A percentile compares a stretch with the other conserved stretches of the same genome.
Evolutionary conservation across 306 rosid genomes (phyloP).

Genomic region (Hippophae gyantsensis): DNA sequence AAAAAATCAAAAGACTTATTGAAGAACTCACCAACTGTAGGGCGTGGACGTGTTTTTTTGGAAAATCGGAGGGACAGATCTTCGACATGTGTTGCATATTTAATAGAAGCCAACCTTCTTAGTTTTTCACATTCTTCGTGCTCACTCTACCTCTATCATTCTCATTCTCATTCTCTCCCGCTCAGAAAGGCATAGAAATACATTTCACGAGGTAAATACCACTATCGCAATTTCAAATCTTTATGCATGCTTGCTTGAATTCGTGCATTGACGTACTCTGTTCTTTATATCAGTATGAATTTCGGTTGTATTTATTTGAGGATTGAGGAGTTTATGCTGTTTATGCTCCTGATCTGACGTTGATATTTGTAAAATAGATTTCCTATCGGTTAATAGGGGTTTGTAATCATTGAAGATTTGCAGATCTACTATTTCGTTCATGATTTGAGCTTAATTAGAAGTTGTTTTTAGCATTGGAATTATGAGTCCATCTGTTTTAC

Average conservation of each 20-base stretch:
- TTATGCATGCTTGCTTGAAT: background rate
- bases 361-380: constrained; percentile 5
- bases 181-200: constrained; percentile 6
- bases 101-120: constrained; percentile 16
- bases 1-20: too few relatives aligned
- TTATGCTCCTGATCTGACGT: constrained; percentile 13
- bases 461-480: constrained; percentile 7
- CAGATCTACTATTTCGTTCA: constrained; percentile 30
- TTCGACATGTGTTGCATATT: constrained; percentile 41
- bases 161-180: background rate
- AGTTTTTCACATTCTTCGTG: background rate
- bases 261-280: background rate
- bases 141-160: constrained; percentile 7
- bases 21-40: constrained; percentile 6
- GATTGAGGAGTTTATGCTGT: background rate
- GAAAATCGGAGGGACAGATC: constrained; percentile 11
- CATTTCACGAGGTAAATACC: constrained; percentile 1
- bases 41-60: constrained; percentile 23
- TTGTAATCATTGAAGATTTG: constrained; percentile 8
- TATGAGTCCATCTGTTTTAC: constrained; percentile 6
- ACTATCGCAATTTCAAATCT: constrained; percentile 3
- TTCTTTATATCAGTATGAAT: background rate
- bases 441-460: background rate
- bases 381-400: background rate
- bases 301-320: background rate